phyloP scores from a whole-genome alignment of 164 flowering plant species.

The Litsea cubeba region DNA sequence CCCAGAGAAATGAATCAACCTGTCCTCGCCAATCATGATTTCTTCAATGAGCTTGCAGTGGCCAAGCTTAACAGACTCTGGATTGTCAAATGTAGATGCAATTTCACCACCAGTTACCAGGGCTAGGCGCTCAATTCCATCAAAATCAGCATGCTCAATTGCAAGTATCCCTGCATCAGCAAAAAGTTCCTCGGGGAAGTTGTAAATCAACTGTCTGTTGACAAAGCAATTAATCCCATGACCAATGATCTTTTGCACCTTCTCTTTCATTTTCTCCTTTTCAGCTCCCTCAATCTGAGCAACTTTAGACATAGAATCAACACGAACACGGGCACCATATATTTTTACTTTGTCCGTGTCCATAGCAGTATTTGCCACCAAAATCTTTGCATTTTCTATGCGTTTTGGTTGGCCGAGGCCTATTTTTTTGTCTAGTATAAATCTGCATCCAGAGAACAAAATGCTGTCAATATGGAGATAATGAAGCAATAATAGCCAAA shows the following conservation, averaged over 20 bases:
- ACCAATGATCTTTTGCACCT: constrained; percentile 83
- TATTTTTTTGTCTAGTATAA: constrained; percentile 97
- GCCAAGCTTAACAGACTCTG: constrained; percentile 96
- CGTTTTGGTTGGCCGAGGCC: constrained; percentile 98
- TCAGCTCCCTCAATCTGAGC: constrained; percentile 96
- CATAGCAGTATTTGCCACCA: constrained; percentile 99
- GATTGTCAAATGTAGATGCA: constrained; percentile 98
- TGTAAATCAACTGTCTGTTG: constrained; percentile 92
- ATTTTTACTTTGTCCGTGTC: constrained; percentile 98
- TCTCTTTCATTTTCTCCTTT: constrained; percentile 93
- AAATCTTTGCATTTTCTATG: constrained; percentile 90
- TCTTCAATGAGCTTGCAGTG: constrained; percentile 97
- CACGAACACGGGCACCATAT: constrained; percentile 98
- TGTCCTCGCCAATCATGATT: constrained; percentile 98
- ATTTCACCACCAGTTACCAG: constrained; percentile 98
- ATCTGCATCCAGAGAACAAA: constrained; percentile 38
- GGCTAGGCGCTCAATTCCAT: constrained; percentile 94
- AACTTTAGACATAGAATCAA: constrained; percentile 94
- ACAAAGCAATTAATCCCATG: constrained; percentile 98
- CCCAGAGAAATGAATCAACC: constrained; percentile 92
- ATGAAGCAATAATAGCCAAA: too few species aligned
- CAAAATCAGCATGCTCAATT: constrained; percentile 99
- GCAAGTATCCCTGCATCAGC: constrained; percentile 98
- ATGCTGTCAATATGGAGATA: too few species aligned
- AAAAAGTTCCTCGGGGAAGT: constrained; percentile 96